Evolutionary conservation across 306 rosid genomes (phyloP).

Genomic region (Leucaena leucocephala): DNA sequence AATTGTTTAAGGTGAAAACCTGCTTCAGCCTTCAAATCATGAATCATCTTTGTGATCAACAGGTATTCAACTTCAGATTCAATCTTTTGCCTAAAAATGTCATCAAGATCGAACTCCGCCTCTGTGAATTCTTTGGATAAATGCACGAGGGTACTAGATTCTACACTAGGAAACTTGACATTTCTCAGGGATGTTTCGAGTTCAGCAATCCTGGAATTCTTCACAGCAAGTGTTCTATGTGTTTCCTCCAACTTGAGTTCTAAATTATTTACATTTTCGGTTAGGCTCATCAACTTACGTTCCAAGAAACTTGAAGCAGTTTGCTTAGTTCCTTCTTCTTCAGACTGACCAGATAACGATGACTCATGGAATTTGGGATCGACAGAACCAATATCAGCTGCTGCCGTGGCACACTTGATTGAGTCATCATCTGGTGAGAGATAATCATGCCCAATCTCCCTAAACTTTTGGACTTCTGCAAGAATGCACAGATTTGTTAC

Average conservation of each 20-base stretch:
- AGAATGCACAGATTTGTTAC: slow-evolving; percentile 31
- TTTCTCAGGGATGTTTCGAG: slow-evolving; percentile 58
- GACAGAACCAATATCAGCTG: background rate
- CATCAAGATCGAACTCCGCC: slow-evolving; percentile 54
- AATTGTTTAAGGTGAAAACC: slow-evolving; percentile 39
- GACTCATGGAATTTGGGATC: background rate
- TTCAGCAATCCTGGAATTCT: slow-evolving; percentile 66
- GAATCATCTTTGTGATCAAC: slow-evolving; percentile 45
- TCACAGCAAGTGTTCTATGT: slow-evolving; percentile 48
- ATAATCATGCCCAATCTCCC: background rate
- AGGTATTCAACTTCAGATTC: slow-evolving; percentile 77
- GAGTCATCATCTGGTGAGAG: background rate
- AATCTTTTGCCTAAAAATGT: slow-evolving; percentile 60
- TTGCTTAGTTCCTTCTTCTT: slow-evolving; percentile 37
- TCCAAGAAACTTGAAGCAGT: slow-evolving; percentile 55
- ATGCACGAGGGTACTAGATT: slow-evolving; percentile 46
- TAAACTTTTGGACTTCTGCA: slow-evolving; percentile 45
- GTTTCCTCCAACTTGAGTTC: slow-evolving; percentile 57
- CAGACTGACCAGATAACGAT: background rate
- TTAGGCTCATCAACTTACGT: slow-evolving; percentile 57
- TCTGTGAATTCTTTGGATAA: slow-evolving; percentile 42
- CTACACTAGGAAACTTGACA: slow-evolving; percentile 50
- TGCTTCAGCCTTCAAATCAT: slow-evolving; percentile 50
- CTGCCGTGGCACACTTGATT: background rate
- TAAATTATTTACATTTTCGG: slow-evolving; percentile 53